A percentile compares a stretch with the other conserved stretches of the same genome.
Conservation (phyloP, 1,139 yeast species). For the Suhomyces bribrorum region DNA sequence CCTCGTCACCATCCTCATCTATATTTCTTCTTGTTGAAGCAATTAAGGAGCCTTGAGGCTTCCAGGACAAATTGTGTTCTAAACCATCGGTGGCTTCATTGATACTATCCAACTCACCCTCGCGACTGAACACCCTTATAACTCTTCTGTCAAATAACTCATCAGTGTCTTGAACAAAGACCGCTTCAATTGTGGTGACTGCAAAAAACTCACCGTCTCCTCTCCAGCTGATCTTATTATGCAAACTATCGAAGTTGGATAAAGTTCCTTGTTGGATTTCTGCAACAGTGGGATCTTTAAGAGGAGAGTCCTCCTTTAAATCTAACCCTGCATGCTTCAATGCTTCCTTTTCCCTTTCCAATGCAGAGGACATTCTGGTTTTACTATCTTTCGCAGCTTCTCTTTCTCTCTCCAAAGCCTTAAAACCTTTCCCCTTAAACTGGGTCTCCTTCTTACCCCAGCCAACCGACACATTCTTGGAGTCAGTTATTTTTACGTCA, state of each 20-base stretch:
- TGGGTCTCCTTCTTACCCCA: slow-evolving; percentile 99
- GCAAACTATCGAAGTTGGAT: slow-evolving; percentile 52
- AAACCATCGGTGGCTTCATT: slow-evolving; percentile 89
- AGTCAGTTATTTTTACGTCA: slow-evolving; percentile 61
- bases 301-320: slow-evolving; percentile 51
- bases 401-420: slow-evolving; percentile 69
- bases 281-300: slow-evolving; percentile 92
- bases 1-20: slow-evolving; percentile 52
- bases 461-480: slow-evolving; percentile 92
- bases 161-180: slow-evolving; percentile 40
- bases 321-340: slow-evolving; percentile 70
- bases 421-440: slow-evolving; percentile 91
- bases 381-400: slow-evolving; percentile 59
- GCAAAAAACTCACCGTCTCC: slow-evolving; percentile 90
- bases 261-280: slow-evolving; percentile 68
- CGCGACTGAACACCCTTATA: slow-evolving; percentile 77
- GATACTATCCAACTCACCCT: slow-evolving; percentile 77
- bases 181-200: slow-evolving; percentile 61
- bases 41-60: slow-evolving; percentile 85
- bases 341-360: slow-evolving; percentile 61
- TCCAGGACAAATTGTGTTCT: slow-evolving; percentile 78
- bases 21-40: slow-evolving; percentile 72
- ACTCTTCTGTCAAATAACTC: slow-evolving; percentile 64
- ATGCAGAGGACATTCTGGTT: slow-evolving; percentile 87
- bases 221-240: slow-evolving; percentile 76